Conservation (phyloP, 192 early-diverging fungal species). For the Piromyces finnis region DNA sequence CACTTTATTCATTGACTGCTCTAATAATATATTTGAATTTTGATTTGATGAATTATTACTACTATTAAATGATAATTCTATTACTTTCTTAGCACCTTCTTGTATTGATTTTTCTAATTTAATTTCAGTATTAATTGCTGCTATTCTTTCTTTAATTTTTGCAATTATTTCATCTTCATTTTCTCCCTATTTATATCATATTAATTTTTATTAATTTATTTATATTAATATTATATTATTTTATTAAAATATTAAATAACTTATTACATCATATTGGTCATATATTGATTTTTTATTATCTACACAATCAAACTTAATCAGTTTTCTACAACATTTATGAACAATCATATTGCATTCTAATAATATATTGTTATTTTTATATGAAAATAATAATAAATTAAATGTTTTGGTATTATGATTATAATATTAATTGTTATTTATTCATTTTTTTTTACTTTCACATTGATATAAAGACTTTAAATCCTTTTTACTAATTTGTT, state of each 20-base stretch:
- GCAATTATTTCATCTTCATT: neutral
- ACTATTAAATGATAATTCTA: neutral
- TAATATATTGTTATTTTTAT: no score
- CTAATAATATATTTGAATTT: neutral
- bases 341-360: neutral
- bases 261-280: neutral
- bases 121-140: neutral
- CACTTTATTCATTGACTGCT: neutral
- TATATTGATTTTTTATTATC: neutral
- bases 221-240: neutral
- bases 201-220: neutral
- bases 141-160: neutral
- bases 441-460: neutral
- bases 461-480: neutral
- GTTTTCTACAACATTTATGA: neutral
- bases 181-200: neutral
- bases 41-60: neutral
- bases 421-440: no score
- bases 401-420: no score
- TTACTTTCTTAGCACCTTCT: neutral
- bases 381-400: no score
- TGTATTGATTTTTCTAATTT: neutral
- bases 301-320: neutral
- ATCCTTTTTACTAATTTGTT: neutral
- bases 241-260: no score